A percentile compares a stretch with the other conserved stretches of the same genome.
These are phyloP conservation scores for Entophlyctis helioformis DNA, from an alignment of 192 early-diverging fungal species.

Conservation along the genomic window DNA sequence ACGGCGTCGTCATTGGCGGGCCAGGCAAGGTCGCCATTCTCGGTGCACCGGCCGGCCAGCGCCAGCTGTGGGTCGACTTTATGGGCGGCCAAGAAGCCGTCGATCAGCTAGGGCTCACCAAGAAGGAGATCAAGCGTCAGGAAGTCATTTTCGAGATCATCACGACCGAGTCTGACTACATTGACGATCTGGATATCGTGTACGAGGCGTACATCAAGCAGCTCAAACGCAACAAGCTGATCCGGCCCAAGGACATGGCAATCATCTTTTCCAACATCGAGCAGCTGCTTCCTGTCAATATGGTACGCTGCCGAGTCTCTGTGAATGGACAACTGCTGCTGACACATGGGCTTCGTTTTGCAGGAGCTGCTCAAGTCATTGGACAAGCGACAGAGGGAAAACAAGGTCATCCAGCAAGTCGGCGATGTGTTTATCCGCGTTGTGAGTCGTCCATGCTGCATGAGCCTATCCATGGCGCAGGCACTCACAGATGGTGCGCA, in stretches of 20 bases:
- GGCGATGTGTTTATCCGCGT: constrained; percentile 40
- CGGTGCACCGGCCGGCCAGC: constrained; percentile 8
- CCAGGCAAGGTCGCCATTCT: constrained; percentile 18
- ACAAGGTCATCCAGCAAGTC: constrained; percentile 24
- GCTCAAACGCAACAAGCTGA: constrained; percentile 20
- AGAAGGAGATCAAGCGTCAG: constrained; percentile 72
- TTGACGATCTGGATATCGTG: constrained; percentile 72
- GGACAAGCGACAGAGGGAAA: constrained; percentile 16
- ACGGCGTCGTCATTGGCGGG: too few relatives aligned
- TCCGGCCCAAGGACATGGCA: constrained; percentile 34
- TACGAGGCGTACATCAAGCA: constrained; percentile 40
- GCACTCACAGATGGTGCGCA: too few relatives aligned
- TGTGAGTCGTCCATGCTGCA: constrained; percentile 8
- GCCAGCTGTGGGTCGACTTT: constrained; percentile 26
- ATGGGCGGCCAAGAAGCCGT: constrained; percentile 42
- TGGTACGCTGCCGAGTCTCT: constrained; percentile 6
- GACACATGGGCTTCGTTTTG: too few relatives aligned
- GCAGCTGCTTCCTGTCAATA: constrained; percentile 27
- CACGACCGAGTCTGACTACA: constrained; percentile 83
- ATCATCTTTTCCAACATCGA: constrained; percentile 44
- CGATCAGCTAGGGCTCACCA: constrained; percentile 42
- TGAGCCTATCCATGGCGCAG: too few relatives aligned
- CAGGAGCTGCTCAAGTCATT: constrained; percentile 19
- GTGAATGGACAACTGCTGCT: background rate
- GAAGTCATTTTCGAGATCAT: constrained; percentile 93